Evolutionary conservation across 768 basidiomycete genomes (phyloP).

Genomic region (Ephemerocybe angulata): DNA sequence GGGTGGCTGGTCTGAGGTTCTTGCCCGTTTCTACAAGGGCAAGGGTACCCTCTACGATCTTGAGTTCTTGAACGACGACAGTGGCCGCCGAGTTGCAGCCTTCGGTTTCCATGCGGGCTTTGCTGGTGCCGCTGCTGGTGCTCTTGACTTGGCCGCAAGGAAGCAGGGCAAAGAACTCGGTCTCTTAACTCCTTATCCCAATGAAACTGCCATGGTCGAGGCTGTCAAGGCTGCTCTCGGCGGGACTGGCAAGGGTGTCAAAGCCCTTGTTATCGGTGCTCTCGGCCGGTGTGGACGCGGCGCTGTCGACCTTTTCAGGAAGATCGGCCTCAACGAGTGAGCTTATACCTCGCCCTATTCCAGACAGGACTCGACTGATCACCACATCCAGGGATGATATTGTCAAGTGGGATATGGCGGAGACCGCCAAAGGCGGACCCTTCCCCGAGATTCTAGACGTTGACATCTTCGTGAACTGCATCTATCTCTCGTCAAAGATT

Average conservation of each 20-base stretch:
- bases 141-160: conserved; percentile 73
- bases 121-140: conserved; percentile 93
- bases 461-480: conserved; percentile 99
- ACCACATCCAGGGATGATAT: conserved; percentile 71
- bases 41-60: conserved; percentile 88
- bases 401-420: conserved; percentile 95
- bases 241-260: conserved; percentile 67
- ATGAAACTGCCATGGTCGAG: conserved; percentile 80
- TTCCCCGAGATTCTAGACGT: conserved; percentile 94
- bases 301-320: conserved; percentile 91
- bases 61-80: conserved; percentile 86
- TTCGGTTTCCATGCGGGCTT: conserved; percentile 99
- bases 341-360: conserved; percentile 29
- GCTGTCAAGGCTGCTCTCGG: conserved; percentile 65
- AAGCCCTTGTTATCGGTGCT: conserved; percentile 93
- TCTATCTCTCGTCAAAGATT: conserved; percentile 86
- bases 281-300: conserved; percentile 93
- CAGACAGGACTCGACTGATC: conserved; percentile 8
- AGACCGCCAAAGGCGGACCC: conserved; percentile 95
- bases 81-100: conserved; percentile 89
- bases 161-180: conserved; percentile 60
- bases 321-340: conserved; percentile 92
- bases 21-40: conserved; percentile 82
- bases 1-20: conserved; percentile 84
- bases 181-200: conserved; percentile 71